phyloP scores from a whole-genome alignment of 2,329 filamentous ascomycete species.

The Gnomoniopsis sp. region DNA sequence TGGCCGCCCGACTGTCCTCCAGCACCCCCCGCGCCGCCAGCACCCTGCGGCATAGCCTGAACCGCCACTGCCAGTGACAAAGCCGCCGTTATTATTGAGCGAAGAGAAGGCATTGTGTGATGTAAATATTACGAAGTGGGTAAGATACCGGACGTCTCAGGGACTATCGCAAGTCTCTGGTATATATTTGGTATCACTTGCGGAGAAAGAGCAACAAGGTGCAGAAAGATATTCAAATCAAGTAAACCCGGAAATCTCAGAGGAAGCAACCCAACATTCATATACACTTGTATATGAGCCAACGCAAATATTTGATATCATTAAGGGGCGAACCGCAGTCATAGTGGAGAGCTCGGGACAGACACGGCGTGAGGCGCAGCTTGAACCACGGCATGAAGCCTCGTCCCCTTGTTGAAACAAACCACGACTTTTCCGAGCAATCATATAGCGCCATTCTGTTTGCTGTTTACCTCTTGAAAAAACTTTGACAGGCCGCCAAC shows the following conservation, averaged over 20 bases:
- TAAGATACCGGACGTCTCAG: not conserved
- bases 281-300: constrained; percentile 10
- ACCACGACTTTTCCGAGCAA: not conserved
- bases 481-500: not conserved
- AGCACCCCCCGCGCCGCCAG: constrained; percentile 5
- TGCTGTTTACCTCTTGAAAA: not conserved
- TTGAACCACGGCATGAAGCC: constrained; percentile 9
- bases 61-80: constrained; percentile 14
- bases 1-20: not conserved
- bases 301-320: not conserved
- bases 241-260: not conserved
- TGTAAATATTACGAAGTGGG: not conserved
- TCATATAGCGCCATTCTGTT: not conserved
- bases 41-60: constrained; percentile 10
- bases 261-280: constrained; percentile 3
- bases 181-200: not conserved
- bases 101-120: constrained; percentile 9
- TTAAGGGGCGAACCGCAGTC: not conserved
- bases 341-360: constrained; percentile 9
- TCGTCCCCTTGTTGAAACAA: constrained; percentile 13
- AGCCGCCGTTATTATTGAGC: constrained; percentile 6
- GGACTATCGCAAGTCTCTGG: not conserved
- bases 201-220: not conserved
- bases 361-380: constrained; percentile 11
- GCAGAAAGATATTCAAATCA: not conserved